phyloP scores from a whole-genome alignment of 148 eudicot species.

The Rhododendron kiyosumense region DNA sequence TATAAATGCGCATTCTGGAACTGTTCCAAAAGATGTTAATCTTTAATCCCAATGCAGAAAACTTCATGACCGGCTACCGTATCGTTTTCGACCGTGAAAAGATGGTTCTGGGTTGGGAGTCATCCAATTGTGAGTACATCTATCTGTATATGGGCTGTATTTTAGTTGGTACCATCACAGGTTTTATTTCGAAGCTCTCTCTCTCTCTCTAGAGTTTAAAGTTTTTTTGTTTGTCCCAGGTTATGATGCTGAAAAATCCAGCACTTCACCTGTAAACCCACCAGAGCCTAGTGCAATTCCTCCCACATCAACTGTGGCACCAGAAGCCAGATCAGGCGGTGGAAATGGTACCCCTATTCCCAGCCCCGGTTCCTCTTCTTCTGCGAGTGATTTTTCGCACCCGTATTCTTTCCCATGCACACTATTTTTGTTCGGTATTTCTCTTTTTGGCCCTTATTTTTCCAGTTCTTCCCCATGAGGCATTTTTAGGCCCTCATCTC shows the following conservation, averaged over 20 bases:
- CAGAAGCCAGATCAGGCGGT: constrained; percentile 39
- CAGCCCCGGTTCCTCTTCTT: background rate
- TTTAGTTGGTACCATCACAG: background rate
- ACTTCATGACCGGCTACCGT: constrained; percentile 86
- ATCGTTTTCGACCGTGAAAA: constrained; percentile 77
- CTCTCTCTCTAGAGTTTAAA: background rate
- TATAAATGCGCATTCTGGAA: background rate
- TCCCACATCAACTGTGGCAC: constrained; percentile 41
- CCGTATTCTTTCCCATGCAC: background rate
- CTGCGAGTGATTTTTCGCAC: constrained; percentile 6
- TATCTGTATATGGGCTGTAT: background rate
- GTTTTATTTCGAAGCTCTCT: background rate
- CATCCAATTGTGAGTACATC: constrained; percentile 62
- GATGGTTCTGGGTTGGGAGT: constrained; percentile 74
- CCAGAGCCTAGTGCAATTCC: constrained; percentile 15
- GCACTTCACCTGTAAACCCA: constrained; percentile 28
- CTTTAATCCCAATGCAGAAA: constrained; percentile 43
- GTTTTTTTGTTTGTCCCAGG: constrained; percentile 26
- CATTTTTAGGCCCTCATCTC: background rate
- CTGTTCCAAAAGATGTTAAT: background rate
- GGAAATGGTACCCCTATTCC: constrained; percentile 11
- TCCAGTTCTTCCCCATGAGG: background rate
- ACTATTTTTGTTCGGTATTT: background rate
- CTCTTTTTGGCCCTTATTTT: background rate
- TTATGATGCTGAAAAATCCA: constrained; percentile 40